These are phyloP conservation scores for Fibroporia radiculosa DNA, from an alignment of 768 basidiomycete species.

Conservation along the genomic window DNA sequence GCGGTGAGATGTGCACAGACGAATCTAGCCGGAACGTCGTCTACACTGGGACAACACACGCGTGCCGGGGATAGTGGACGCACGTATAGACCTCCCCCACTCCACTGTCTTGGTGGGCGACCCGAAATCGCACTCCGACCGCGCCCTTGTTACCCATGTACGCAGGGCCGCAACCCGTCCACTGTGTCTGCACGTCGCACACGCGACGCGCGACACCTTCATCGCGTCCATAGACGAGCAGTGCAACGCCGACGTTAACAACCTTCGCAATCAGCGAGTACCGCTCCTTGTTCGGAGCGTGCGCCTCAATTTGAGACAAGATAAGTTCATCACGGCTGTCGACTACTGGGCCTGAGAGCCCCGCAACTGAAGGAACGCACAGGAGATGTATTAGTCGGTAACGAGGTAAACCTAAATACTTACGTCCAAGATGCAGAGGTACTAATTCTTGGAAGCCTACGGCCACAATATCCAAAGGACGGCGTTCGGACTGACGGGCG, in stretches of 20 bases:
- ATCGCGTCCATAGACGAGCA: conserved; percentile 82
- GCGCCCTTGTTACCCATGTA: conserved; percentile 96
- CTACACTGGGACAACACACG: background rate
- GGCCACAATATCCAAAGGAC: conserved; percentile 80
- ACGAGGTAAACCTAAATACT: conserved; percentile 24
- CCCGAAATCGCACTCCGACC: conserved; percentile 78
- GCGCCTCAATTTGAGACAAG: conserved; percentile 60
- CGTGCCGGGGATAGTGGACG: conserved; percentile 24
- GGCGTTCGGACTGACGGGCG: conserved; percentile 46
- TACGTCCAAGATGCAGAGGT: conserved; percentile 81
- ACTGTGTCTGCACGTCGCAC: conserved; percentile 60
- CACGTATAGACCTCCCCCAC: conserved; percentile 81
- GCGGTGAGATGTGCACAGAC: conserved; percentile 90
- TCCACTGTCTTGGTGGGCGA: conserved; percentile 45
- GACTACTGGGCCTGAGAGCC: conserved; percentile 64
- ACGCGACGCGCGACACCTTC: conserved; percentile 52
- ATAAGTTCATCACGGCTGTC: conserved; percentile 65
- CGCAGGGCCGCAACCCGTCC: conserved; percentile 65
- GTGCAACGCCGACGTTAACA: conserved; percentile 80
- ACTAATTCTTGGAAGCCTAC: conserved; percentile 93
- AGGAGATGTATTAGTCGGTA: background rate
- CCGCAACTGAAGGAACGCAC: conserved; percentile 49
- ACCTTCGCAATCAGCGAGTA: conserved; percentile 75
- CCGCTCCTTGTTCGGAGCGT: conserved; percentile 63
- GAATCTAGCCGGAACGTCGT: conserved; percentile 45